These are phyloP conservation scores for Penicillium macrosclerotiorum DNA, from an alignment of 495 filamentous ascomycete genomes.

Conservation along the genomic window DNA sequence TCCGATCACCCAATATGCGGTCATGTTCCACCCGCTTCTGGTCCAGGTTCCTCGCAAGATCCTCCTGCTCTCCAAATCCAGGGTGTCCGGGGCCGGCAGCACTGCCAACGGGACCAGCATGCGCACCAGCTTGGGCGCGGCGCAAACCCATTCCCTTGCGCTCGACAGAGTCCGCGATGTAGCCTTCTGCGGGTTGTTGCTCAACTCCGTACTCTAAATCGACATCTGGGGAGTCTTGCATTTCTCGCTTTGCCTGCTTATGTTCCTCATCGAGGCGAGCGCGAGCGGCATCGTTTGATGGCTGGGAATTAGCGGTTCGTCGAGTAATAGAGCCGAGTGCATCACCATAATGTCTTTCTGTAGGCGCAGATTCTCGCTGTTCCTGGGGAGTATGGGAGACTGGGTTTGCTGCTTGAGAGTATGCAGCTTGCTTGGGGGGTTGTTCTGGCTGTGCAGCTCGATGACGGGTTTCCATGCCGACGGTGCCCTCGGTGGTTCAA, in stretches of 20 bases:
- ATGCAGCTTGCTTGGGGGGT: constrained; percentile 51
- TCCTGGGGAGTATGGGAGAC: constrained; percentile 48
- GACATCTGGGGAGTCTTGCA: constrained; percentile 25
- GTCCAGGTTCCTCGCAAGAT: constrained; percentile 41
- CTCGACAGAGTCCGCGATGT: constrained; percentile 50
- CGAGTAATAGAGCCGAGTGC: constrained; percentile 37
- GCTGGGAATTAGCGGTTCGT: constrained; percentile 35
- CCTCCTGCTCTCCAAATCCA: constrained; percentile 36
- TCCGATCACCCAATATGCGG: constrained; percentile 32
- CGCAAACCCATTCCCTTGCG: constrained; percentile 34
- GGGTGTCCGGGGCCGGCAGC: constrained; percentile 27
- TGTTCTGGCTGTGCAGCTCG: constrained; percentile 33
- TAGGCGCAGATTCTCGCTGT: constrained; percentile 30
- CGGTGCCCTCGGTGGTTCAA: too few relatives aligned
- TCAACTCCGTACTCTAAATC: constrained; percentile 57
- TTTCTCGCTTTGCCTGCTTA: constrained; percentile 6
- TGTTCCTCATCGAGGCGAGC: constrained; percentile 17
- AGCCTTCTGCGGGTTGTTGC: constrained; percentile 51
- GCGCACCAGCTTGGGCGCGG: constrained; percentile 38
- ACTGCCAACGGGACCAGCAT: constrained; percentile 36
- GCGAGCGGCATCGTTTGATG: constrained; percentile 36
- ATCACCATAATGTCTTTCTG: constrained; percentile 30
- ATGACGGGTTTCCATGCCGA: constrained; percentile 18
- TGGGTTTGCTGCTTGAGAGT: constrained; percentile 49
- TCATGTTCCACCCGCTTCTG: constrained; percentile 47